Base-by-base conservation (phyloP, 805 yeast species). In the Metschnikowia continentalis region DNA sequence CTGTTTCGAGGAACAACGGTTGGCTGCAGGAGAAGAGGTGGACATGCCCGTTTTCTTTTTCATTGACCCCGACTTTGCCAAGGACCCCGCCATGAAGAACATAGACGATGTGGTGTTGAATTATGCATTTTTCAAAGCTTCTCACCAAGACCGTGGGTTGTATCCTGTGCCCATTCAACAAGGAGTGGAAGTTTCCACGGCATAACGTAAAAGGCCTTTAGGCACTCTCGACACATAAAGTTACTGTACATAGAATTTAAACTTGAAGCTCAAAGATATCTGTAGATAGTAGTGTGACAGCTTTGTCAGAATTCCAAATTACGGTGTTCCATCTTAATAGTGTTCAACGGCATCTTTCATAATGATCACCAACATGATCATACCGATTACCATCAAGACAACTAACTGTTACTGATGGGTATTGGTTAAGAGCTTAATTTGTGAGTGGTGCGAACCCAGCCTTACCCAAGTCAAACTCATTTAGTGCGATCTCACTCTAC, bases 41-140 rank as follows among this genome's bases (percentile, higher is more conserved):
- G 99, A 94, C 65, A 94, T 94, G 99, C 99, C 99, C 0, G 89
- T 94, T 7, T 94, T 94, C 72, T 94, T 91, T 79, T 91, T 91
- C 68, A 88, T 91, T 42, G 98, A 91, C 65, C 98, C 98, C 0
- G 98, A 91, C 58, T 92, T 87, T 68, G 94, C 94, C 42, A 82
- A 84, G 52, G 98, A 91, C 65, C 97, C 99, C 5, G 77, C 82
- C 33, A 89, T 94, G 95, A 82, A 91, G 67, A 87, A 89, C 61
- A 84, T 91, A 38, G 91, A 90, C 59, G 96, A 91, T 67, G 81
- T 92, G 42, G 89, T 90, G 10, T 78, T 94, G 61, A 96, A 92
- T 70, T 92, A 92, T 68, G 88, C 98, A 0, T 92, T 92, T 66
- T 92, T 92, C 78, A 86, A 77, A 64, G 84, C 84, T n/a, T 54